These are phyloP conservation scores for Fusarium longipes DNA, from an alignment of 2,329 filamentous ascomycete genomes.

Conservation along the genomic window DNA sequence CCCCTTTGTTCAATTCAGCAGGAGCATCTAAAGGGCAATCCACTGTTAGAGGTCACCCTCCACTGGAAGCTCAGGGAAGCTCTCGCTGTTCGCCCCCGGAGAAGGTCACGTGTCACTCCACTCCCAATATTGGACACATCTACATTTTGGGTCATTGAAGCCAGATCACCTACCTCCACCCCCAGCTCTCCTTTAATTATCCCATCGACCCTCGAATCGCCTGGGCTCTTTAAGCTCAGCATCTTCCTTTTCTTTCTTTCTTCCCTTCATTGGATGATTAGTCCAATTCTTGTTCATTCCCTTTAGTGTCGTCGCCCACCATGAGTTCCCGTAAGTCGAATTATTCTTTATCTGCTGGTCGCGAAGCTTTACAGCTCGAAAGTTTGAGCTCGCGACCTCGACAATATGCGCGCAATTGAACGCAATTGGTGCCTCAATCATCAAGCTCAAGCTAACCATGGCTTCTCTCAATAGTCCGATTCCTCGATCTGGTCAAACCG, in stretches of 20 bases:
- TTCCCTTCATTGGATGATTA: constrained; percentile 54
- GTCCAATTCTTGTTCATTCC: constrained; percentile 54
- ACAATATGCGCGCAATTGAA: constrained; percentile 46
- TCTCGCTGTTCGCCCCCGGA: constrained; percentile 8
- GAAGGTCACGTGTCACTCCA: constrained; percentile 51
- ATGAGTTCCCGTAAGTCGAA: constrained; percentile 67
- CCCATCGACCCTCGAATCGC: constrained; percentile 49
- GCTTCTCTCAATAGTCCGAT: constrained; percentile 81
- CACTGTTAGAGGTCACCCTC: background rate
- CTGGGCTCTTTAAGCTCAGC: constrained; percentile 55
- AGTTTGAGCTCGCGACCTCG: constrained; percentile 32
- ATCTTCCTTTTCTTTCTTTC: constrained; percentile 51
- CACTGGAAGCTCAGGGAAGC: constrained; percentile 37
- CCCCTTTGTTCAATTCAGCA: constrained; percentile 30
- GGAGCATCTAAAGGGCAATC: background rate
- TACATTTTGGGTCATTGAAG: constrained; percentile 57
- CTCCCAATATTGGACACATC: constrained; percentile 59
- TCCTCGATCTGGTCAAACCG: constrained; percentile 99
- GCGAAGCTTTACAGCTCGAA: constrained; percentile 28
- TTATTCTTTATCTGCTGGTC: constrained; percentile 24
- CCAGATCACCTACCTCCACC: constrained; percentile 57
- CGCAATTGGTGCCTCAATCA: constrained; percentile 11
- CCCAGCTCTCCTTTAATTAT: constrained; percentile 53
- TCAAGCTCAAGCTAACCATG: constrained; percentile 45
- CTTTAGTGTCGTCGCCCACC: constrained; percentile 55